phyloP scores from a whole-genome alignment of 345 rosid genomes.

The Salix purpurea region DNA sequence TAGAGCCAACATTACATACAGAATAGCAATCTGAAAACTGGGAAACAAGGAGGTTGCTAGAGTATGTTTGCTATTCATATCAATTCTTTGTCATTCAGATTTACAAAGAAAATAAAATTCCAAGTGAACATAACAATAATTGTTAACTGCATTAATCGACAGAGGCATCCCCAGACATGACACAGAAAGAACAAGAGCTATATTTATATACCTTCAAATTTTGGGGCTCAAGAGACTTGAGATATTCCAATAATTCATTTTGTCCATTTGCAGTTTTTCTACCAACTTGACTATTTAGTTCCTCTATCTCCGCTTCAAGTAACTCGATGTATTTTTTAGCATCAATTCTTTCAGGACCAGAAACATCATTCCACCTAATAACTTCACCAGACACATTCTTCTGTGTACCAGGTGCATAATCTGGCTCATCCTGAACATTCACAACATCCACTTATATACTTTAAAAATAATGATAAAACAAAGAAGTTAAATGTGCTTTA shows the following conservation, averaged over 20 bases:
- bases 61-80: neutral
- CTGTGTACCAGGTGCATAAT: slow-evolving; percentile 91
- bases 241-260: slow-evolving; percentile 84
- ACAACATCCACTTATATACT: slow-evolving; percentile 5
- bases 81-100: neutral
- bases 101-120: neutral
- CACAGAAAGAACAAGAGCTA: neutral
- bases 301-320: slow-evolving; percentile 94
- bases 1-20: neutral
- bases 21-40: neutral
- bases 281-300: slow-evolving; percentile 69
- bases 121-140: neutral
- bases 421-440: slow-evolving; percentile 49
- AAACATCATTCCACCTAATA: slow-evolving; percentile 78
- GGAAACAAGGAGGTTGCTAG: neutral
- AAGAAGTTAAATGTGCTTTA: neutral
- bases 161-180: neutral
- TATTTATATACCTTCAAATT: slow-evolving; percentile 63
- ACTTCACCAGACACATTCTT: slow-evolving; percentile 94
- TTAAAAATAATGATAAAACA: neutral
- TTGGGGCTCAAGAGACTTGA: slow-evolving; percentile 88
- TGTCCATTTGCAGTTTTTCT: slow-evolving; percentile 59
- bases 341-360: slow-evolving; percentile 87
- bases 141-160: neutral
- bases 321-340: slow-evolving; percentile 85